Percentiles rank a stretch among this genome's conserved stretches.
phyloP scores from a whole-genome alignment of 192 early-diverging fungal species.

The Backusella morwellensis region DNA sequence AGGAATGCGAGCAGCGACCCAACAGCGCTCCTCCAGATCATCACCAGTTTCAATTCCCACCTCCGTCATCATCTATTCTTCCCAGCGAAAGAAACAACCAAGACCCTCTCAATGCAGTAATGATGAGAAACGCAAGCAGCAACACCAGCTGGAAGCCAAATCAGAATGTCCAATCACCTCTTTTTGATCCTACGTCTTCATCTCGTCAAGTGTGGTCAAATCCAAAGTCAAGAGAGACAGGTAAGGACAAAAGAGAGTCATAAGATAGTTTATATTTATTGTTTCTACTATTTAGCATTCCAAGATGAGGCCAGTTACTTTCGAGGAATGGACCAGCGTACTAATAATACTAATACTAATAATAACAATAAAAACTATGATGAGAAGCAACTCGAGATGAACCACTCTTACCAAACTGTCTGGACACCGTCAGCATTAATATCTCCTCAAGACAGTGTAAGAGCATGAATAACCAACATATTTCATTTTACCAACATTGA shows the following conservation, averaged over 20 bases:
- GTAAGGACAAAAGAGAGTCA: not conserved
- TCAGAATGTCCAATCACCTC: not conserved
- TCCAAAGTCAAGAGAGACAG: constrained; percentile 11
- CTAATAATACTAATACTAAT: not conserved
- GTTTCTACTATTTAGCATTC: not conserved
- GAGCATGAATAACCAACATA: not conserved
- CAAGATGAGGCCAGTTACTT: not conserved
- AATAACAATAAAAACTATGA: not conserved
- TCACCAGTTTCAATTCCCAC: constrained; percentile 6
- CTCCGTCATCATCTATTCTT: not conserved
- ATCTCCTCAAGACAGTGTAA: not conserved
- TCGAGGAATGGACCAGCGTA: not conserved
- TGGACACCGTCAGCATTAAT: constrained; percentile 15
- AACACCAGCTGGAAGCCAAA: not conserved
- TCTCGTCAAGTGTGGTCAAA: constrained; percentile 22
- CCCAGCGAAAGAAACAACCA: not conserved
- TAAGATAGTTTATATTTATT: not conserved
- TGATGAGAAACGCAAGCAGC: not conserved
- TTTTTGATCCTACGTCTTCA: constrained; percentile 17
- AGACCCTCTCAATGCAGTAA: not conserved
- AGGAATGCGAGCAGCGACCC: constrained; percentile 12
- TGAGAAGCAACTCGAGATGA: not conserved
- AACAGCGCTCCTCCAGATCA: constrained; percentile 22
- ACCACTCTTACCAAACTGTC: constrained; percentile 1
- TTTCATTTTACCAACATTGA: not conserved